A percentile compares a stretch with the other conserved stretches of the same genome.
Conservation (phyloP, 169 alveolate species). For the Eimeria maxima region DNA sequence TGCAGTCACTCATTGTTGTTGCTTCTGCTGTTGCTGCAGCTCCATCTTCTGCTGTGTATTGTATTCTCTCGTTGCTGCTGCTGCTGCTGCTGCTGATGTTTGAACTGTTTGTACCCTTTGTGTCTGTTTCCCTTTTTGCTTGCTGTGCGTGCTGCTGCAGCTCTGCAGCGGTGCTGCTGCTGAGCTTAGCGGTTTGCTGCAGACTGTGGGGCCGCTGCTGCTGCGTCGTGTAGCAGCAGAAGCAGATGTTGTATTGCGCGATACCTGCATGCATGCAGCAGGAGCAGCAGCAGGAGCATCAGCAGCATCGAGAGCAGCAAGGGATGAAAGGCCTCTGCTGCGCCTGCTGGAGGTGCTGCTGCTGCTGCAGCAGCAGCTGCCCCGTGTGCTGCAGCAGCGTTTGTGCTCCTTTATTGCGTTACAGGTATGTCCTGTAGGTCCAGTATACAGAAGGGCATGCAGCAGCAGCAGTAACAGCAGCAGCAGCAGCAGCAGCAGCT, state of each 20-base stretch:
- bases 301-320: slow-evolving; percentile 7
- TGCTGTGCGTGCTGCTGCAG: slow-evolving; percentile 38
- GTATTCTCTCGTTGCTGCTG: background rate
- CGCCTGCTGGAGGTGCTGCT: slow-evolving; percentile 48
- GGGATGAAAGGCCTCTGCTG: background rate
- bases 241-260: slow-evolving; percentile 19
- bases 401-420: background rate
- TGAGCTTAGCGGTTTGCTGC: slow-evolving; percentile 26
- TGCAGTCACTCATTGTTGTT: background rate
- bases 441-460: background rate
- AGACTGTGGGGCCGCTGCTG: slow-evolving; percentile 65
- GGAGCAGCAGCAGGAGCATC: slow-evolving; percentile 22
- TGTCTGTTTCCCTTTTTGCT: background rate
- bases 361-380: slow-evolving; percentile 62
- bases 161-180: slow-evolving; percentile 15
- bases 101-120: background rate
- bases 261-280: slow-evolving; percentile 9
- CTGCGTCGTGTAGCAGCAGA: slow-evolving; percentile 50
- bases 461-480: slow-evolving; percentile 35
- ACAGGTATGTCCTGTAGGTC: background rate
- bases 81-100: background rate
- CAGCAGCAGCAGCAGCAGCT: slow-evolving; percentile 37
- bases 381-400: slow-evolving; percentile 5
- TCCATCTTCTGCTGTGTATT: background rate
- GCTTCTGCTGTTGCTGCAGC: slow-evolving; percentile 33